A percentile compares a stretch with the other conserved stretches of the same genome.
Evolutionary conservation across 345 rosid genomes (phyloP).

Genomic region (Boechera divaricarpa): DNA sequence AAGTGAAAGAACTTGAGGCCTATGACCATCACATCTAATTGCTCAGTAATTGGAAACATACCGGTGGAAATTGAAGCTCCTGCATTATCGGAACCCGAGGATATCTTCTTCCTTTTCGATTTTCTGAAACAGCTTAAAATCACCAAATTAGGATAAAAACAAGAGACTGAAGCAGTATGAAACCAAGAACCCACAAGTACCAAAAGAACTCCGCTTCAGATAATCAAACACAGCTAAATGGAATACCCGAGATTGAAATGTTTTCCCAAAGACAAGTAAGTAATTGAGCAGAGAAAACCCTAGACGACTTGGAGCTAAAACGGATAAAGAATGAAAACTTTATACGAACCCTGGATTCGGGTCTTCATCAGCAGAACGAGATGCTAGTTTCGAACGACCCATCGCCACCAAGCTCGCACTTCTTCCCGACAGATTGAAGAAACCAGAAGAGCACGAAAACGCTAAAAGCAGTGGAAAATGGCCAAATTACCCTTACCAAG

Average conservation of each 20-base stretch:
- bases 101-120: slow-evolving; percentile 67
- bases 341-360: slow-evolving; percentile 51
- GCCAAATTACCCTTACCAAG: slow-evolving; percentile 23
- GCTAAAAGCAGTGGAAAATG: slow-evolving; percentile 5
- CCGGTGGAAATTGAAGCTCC: slow-evolving; percentile 47
- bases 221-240: slow-evolving; percentile 12
- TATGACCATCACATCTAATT: not conserved
- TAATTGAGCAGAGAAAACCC: slow-evolving; percentile 21
- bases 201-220: not conserved
- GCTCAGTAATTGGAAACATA: slow-evolving; percentile 4
- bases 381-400: slow-evolving; percentile 59
- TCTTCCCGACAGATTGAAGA: slow-evolving; percentile 26
- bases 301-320: slow-evolving; percentile 21
- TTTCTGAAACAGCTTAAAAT: slow-evolving; percentile 44
- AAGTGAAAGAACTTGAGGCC: not conserved
- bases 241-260: slow-evolving; percentile 26
- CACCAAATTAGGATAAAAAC: slow-evolving; percentile 1
- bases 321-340: slow-evolving; percentile 19
- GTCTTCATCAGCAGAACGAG: slow-evolving; percentile 56
- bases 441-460: not conserved
- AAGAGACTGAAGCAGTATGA: not conserved
- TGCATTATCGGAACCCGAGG: slow-evolving; percentile 51
- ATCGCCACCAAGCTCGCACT: slow-evolving; percentile 45
- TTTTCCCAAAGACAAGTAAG: slow-evolving; percentile 12
- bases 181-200: slow-evolving; percentile 9